phyloP scores from a whole-genome alignment of 352 stramenopile genomes.

The Aphanomyces stellatus region DNA sequence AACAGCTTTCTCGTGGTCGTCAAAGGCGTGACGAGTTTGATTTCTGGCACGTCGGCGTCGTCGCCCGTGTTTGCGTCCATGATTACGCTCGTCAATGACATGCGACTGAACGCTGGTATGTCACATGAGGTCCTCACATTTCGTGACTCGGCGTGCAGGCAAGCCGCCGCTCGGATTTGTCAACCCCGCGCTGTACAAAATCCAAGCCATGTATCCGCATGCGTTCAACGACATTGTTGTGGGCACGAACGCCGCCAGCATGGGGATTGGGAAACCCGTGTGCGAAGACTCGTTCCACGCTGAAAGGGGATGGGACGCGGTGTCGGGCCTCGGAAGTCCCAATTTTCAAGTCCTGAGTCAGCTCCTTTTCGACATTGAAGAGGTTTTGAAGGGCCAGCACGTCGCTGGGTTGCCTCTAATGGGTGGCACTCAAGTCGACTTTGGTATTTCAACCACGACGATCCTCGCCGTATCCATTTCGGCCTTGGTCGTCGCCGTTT shows the following conservation, averaged over 20 bases:
- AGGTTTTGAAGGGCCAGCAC: not conserved
- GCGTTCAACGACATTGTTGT: conserved; percentile 84
- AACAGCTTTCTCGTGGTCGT: conserved; percentile 58
- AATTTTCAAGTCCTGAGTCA: conserved; percentile 48
- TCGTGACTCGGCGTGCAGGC: conserved; percentile 24
- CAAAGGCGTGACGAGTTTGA: conserved; percentile 31
- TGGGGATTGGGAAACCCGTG: conserved; percentile 26
- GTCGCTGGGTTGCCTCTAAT: not conserved
- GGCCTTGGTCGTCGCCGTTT: not conserved
- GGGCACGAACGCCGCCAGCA: conserved; percentile 68
- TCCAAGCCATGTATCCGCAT: conserved; percentile 36
- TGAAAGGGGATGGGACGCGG: conserved; percentile 79
- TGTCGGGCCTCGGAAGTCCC: conserved; percentile 73
- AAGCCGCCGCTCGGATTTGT: conserved; percentile 81
- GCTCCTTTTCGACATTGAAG: conserved; percentile 2
- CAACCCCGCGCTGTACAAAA: conserved; percentile 78
- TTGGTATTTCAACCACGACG: not conserved
- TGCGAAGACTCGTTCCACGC: conserved; percentile 80
- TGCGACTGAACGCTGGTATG: conserved; percentile 43
- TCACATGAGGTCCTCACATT: conserved; percentile 9
- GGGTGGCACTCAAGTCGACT: too few species aligned
- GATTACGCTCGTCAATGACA: conserved; percentile 83
- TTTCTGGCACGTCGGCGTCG: conserved; percentile 81
- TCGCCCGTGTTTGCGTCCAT: conserved; percentile 79
- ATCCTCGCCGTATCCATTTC: not conserved